Evolutionary conservation across 495 filamentous ascomycete species (phyloP), one percentile per base, ranked within the genome.

Genomic region (Aspergillus olivimuriae): DNA sequence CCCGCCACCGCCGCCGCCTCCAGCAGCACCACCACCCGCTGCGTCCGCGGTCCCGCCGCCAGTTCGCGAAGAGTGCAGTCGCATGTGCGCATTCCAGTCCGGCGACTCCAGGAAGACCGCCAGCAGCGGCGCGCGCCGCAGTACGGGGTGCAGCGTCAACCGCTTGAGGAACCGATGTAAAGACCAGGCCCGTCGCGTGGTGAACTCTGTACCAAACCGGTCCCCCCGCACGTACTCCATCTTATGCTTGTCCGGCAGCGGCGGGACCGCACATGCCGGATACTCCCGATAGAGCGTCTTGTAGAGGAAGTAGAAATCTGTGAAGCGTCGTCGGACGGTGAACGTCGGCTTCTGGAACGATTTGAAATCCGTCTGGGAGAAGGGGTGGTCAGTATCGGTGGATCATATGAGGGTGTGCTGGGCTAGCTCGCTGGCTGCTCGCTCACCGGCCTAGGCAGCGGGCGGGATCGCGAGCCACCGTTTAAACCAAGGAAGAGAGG

Each of bases 211-310:
- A 2, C 89, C 88, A 63, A 98, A 98, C 31, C 92, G 82, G 65
- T 97, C 90, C 41, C 94, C 94, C 39, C 89, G 84, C 26, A 96
- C 94, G 55, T 96, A 95, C 56, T 92, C 87, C 86, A 98, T 92
- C 61, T 94, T 94, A 74, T 97, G 90, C 68, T 98, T 98, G 63
- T 97, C 92, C 34, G 92, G 92, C 45, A 97, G 72, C 36, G 92
- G 92, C 30, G 92, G 92, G 10, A 98, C 89, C 32, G 92, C 94
- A 68, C 81, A 88, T 59, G 83, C 84, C 23, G 89, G 88, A 56
- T 89, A 97, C 56, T 96, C 87, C 52, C 80, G 79, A 41, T 73
- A 81, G 31, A 98, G 79, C 21, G 80, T 81, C 63, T 95, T 97
- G 74, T 86, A 95, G 43, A 98, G 81, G 59, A 95, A 98, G 47